Evolutionary conservation across 2,329 filamentous ascomycete genomes (phyloP).

Genomic region (Sordariomycetes sp.): DNA sequence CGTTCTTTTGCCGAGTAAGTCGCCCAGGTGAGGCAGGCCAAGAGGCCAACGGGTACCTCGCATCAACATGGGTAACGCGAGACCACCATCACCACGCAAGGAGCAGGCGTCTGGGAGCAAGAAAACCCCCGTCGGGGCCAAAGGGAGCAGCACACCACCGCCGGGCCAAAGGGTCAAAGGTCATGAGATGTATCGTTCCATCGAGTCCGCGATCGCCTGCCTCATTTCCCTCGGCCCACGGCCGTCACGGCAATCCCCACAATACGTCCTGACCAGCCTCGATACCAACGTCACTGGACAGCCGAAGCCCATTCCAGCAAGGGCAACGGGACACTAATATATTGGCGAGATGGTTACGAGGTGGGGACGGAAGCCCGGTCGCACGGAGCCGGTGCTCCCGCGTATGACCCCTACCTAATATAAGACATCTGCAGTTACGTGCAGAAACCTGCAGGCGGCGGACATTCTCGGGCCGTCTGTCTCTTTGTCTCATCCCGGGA

Average conservation of each 20-base stretch:
- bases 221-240: background rate
- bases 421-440: constrained; percentile 1
- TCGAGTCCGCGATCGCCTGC: background rate
- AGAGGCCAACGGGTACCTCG: no score
- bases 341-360: background rate
- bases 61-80: no score
- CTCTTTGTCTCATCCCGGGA: background rate
- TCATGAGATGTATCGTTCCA: background rate
- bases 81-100: background rate
- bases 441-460: background rate
- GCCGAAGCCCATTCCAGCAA: background rate
- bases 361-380: background rate
- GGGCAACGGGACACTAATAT: background rate
- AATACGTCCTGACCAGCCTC: background rate
- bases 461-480: background rate
- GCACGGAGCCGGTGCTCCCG: background rate
- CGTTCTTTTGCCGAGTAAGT: no score
- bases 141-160: background rate
- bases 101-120: background rate
- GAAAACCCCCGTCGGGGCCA: background rate
- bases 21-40: no score
- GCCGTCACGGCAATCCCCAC: background rate
- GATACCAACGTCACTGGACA: background rate
- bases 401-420: background rate
- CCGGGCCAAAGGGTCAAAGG: background rate